Conservation (phyloP, 2,329 filamentous ascomycete species). For the Cadophora gregata region DNA sequence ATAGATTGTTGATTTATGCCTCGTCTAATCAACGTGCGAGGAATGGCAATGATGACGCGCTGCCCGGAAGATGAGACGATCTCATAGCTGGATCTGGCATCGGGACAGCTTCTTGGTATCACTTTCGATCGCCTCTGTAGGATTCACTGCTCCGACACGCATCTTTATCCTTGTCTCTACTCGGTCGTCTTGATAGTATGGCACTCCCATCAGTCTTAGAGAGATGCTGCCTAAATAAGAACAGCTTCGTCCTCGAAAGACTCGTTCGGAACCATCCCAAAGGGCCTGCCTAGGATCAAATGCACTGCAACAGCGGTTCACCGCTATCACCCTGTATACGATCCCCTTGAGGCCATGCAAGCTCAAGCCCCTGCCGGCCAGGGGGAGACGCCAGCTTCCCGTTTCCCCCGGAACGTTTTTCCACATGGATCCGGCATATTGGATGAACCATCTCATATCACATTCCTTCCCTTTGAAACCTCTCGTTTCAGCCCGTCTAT, state of each 20-base stretch:
- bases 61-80: not conserved
- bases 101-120: not conserved
- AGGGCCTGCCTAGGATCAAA: not conserved
- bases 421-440: constrained; percentile 2
- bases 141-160: not conserved
- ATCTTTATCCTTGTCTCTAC: not conserved
- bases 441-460: not conserved
- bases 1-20: too few relatives aligned
- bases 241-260: not conserved
- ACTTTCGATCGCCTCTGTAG: not conserved
- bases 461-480: not conserved
- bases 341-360: not conserved
- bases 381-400: not conserved
- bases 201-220: not conserved
- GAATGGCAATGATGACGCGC: too few relatives aligned
- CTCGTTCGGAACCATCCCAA: not conserved
- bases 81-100: not conserved
- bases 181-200: not conserved
- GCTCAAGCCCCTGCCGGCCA: not conserved
- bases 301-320: not conserved
- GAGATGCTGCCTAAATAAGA: not conserved
- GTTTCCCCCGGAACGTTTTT: not conserved
- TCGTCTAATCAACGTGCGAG: too few relatives aligned
- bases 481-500: not conserved
- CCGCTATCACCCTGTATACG: not conserved